Evolutionary conservation across 1,284 basidiomycete species (phyloP).

Genomic region (Trametes sp.): DNA sequence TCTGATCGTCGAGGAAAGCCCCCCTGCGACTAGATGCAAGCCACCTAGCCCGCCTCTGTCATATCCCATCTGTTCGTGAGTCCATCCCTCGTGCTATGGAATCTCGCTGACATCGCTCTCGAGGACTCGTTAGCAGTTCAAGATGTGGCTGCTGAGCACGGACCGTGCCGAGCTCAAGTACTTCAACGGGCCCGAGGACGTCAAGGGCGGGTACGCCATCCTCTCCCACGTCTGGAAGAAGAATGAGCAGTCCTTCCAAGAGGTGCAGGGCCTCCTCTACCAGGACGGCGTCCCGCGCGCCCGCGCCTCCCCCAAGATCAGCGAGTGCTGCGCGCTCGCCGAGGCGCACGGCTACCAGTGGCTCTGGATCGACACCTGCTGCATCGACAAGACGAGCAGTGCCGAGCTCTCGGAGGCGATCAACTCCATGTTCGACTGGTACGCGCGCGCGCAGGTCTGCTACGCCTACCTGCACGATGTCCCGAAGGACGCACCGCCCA

Average conservation of each 20-base stretch:
- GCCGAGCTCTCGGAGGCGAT: slow-evolving; percentile 29
- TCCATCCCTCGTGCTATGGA: too few species aligned
- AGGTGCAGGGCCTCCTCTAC: slow-evolving; percentile 19
- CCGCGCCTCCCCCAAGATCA: slow-evolving; percentile 19
- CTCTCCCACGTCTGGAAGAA: slow-evolving; percentile 30
- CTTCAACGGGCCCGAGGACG: slow-evolving; percentile 26
- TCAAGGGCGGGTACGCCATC: slow-evolving; percentile 28
- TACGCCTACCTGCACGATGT: slow-evolving; percentile 25
- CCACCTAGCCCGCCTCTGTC: neutral
- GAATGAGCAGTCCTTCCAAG: slow-evolving; percentile 28
- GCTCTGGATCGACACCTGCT: slow-evolving; percentile 30
- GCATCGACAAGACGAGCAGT: slow-evolving; percentile 29
- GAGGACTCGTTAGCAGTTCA: neutral
- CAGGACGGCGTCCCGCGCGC: slow-evolving; percentile 6
- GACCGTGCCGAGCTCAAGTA: slow-evolving; percentile 22
- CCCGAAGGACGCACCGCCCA: neutral
- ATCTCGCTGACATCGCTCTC: too few species aligned
- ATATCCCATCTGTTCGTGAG: neutral
- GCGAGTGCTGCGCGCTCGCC: slow-evolving; percentile 26
- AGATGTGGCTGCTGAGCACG: slow-evolving; percentile 27
- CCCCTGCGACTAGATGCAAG: neutral
- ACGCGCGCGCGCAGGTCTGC: slow-evolving; percentile 20
- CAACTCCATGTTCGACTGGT: slow-evolving; percentile 28
- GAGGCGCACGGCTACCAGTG: slow-evolving; percentile 25
- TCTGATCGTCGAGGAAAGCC: neutral